Conservation (phyloP, 169 alveolate species). For the Cyclospora cayetanensis region DNA sequence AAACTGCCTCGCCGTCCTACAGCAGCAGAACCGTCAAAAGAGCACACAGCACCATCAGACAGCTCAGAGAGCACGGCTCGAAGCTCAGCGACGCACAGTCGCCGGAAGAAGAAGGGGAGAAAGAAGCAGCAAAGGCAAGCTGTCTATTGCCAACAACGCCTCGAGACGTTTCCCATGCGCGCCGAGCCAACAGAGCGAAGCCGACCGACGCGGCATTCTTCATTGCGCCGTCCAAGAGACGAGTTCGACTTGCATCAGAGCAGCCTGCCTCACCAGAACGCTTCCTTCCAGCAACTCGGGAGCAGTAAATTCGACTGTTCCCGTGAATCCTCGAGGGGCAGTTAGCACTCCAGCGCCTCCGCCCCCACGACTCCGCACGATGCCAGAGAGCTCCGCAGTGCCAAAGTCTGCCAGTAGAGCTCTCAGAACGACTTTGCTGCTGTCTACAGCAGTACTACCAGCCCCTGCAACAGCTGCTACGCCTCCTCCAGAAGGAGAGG, state of each 20-base stretch:
- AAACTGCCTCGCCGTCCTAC: background rate
- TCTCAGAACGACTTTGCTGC: conserved; percentile 59
- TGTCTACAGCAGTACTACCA: background rate
- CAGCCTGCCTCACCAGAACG: conserved; percentile 25
- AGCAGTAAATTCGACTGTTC: conserved; percentile 89
- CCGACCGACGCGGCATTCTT: too few species aligned
- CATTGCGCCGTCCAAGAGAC: too few species aligned
- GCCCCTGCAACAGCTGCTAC: background rate
- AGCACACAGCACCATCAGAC: background rate
- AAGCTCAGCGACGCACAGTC: background rate
- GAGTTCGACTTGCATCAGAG: too few species aligned
- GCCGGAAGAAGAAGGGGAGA: background rate
- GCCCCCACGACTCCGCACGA: background rate
- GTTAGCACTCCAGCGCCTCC: conserved; percentile 47
- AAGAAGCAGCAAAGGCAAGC: background rate
- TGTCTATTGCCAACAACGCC: too few species aligned
- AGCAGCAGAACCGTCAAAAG: conserved; percentile 17
- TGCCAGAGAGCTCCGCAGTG: conserved; percentile 79
- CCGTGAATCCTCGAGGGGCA: conserved; percentile 78
- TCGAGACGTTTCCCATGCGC: too few species aligned
- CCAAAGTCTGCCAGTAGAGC: conserved; percentile 87
- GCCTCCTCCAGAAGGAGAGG: background rate
- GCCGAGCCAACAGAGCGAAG: too few species aligned
- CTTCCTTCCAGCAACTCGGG: conserved; percentile 81
- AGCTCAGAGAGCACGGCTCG: background rate